Evolutionary conservation across 2,329 filamentous ascomycete species (phyloP).

Genomic region (Talaromyces piceae): DNA sequence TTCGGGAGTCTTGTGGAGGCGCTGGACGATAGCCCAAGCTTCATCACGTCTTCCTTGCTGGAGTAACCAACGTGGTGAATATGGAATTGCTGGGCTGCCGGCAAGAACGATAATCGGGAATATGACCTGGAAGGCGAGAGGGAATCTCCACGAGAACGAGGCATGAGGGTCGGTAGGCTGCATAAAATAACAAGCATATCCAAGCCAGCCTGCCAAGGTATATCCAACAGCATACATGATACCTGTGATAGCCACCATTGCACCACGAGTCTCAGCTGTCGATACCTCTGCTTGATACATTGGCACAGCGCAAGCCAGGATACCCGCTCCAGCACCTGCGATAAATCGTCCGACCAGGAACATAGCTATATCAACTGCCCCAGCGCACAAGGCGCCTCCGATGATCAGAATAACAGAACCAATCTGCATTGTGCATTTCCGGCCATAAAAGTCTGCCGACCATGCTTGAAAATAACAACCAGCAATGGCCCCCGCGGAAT

Average conservation of each 20-base stretch:
- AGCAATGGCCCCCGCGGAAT: conserved; percentile 33
- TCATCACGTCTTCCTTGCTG: conserved; percentile 37
- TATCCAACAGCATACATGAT: conserved; percentile 39
- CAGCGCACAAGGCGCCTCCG: conserved; percentile 34
- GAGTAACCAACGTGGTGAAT: conserved; percentile 39
- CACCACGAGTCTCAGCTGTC: conserved; percentile 31
- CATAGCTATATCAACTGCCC: conserved; percentile 32
- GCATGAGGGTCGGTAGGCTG: conserved; percentile 22
- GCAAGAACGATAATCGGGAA: conserved; percentile 35
- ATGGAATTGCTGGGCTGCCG: conserved; percentile 33
- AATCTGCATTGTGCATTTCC: conserved; percentile 32
- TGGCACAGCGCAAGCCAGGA: conserved; percentile 21
- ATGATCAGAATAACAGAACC: conserved; percentile 31
- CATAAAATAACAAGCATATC: conserved; percentile 35
- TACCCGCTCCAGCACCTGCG: conserved; percentile 31
- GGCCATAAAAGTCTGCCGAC: conserved; percentile 26
- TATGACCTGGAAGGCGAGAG: conserved; percentile 37
- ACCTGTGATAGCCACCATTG: conserved; percentile 35
- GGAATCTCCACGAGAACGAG: conserved; percentile 40
- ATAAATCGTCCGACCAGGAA: conserved; percentile 34
- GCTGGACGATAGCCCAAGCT: conserved; percentile 32
- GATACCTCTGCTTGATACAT: conserved; percentile 34
- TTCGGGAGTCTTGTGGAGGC: conserved; percentile 36
- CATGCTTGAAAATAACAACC: conserved; percentile 25
- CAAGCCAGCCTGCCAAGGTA: conserved; percentile 33